Conservation (phyloP, 768 basidiomycete species). For the Crepidotus variabilis region DNA sequence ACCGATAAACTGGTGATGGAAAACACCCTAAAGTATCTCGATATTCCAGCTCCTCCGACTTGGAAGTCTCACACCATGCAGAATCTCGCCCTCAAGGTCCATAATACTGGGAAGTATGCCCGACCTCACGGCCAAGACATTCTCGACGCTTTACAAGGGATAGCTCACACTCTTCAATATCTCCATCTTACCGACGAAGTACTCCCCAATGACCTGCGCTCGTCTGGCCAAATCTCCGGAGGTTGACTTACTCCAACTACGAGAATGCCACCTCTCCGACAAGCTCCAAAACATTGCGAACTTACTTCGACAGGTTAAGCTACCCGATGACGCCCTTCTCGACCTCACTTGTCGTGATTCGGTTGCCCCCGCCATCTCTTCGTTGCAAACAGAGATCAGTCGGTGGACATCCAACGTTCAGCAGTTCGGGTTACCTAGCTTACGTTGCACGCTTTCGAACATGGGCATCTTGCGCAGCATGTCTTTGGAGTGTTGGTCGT, state of each 20-base stretch:
- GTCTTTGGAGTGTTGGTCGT: background rate
- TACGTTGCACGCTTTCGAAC: background rate
- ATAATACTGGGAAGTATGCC: background rate
- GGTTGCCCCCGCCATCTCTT: background rate
- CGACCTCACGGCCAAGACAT: background rate
- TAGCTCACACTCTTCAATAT: background rate
- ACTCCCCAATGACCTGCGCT: background rate
- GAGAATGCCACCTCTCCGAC: background rate
- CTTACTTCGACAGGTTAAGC: background rate
- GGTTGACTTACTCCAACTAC: background rate
- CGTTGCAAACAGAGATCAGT: background rate
- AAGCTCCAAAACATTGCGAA: background rate
- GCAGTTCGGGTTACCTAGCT: background rate
- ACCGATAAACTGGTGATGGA: background rate
- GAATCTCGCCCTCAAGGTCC: background rate
- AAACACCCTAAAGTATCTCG: background rate
- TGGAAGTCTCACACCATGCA: background rate
- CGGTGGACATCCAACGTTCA: background rate
- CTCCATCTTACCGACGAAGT: background rate
- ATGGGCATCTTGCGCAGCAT: background rate
- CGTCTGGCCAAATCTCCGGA: background rate
- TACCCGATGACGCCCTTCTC: background rate
- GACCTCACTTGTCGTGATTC: background rate
- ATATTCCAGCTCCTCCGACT: background rate
- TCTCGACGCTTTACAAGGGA: background rate